Conservation (phyloP, 1,284 basidiomycete genomes). For the Apiotrichum mycotoxinovorans region DNA sequence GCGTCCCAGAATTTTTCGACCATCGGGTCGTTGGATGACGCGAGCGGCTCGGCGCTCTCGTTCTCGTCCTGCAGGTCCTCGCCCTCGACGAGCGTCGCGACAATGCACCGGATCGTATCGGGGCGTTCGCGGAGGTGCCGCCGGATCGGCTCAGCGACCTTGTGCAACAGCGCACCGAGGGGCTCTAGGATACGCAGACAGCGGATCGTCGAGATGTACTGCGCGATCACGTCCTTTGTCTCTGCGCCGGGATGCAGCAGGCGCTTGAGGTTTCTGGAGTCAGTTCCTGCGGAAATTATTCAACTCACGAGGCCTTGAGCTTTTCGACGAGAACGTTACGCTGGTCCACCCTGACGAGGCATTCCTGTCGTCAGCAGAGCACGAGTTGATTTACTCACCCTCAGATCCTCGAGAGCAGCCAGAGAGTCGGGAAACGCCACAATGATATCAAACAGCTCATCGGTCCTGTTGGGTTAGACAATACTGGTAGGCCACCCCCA, state of each 20-base stretch:
- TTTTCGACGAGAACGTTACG: conserved; percentile 43
- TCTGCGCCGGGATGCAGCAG: conserved; percentile 94
- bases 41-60: conserved; percentile 31
- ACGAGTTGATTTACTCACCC: conserved; percentile 50
- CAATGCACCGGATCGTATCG: conserved; percentile 88
- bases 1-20: conserved; percentile 78
- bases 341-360: conserved; percentile 42
- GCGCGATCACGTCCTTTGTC: conserved; percentile 82
- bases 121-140: conserved; percentile 75
- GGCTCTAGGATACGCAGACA: conserved; percentile 88
- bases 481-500: conserved; percentile 36
- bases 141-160: conserved; percentile 85
- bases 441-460: conserved; percentile 93
- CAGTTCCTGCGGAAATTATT: background rate
- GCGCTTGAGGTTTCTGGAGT: conserved; percentile 69
- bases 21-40: conserved; percentile 66
- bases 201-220: conserved; percentile 93
- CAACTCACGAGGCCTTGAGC: conserved; percentile 42
- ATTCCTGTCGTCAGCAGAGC: conserved; percentile 27
- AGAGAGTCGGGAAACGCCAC: conserved; percentile 86
- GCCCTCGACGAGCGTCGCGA: conserved; percentile 83
- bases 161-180: conserved; percentile 83
- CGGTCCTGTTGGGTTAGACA: conserved; percentile 56
- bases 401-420: conserved; percentile 82
- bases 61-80: conserved; percentile 60